Conservation (phyloP, 805 yeast genomes). For the Myxozyma melibiosi region DNA sequence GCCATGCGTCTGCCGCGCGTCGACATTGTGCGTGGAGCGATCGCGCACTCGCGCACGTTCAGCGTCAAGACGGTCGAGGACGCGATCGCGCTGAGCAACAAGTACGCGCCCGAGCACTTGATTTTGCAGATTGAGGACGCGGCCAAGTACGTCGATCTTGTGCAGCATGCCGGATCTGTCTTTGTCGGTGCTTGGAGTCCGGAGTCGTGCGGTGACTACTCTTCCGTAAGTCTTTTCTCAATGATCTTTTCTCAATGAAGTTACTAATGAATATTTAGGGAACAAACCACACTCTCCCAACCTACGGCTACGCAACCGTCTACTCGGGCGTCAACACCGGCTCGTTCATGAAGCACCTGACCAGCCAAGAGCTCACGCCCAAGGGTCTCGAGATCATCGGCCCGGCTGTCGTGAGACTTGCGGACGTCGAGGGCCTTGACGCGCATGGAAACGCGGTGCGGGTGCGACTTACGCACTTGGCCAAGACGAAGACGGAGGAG, state of each 20-base stretch:
- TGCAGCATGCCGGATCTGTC: conserved; percentile 93
- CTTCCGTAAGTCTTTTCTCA: conserved; percentile 41
- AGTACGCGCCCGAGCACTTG: conserved; percentile 97
- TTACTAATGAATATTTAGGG: too few relatives aligned
- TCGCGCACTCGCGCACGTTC: conserved; percentile 85
- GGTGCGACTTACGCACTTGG: conserved; percentile 69
- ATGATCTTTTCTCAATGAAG: not conserved
- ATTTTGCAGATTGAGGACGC: conserved; percentile 89
- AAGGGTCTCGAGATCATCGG: conserved; percentile 88
- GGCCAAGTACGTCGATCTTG: conserved; percentile 63
- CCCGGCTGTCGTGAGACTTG: conserved; percentile 93
- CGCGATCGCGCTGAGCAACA: conserved; percentile 84
- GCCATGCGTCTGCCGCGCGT: conserved; percentile 85
- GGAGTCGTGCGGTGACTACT: conserved; percentile 97
- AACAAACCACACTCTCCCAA: conserved; percentile 97
- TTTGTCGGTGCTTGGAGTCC: conserved; percentile 97
- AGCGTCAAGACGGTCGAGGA: conserved; percentile 68
- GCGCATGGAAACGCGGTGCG: conserved; percentile 97
- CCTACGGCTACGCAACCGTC: conserved; percentile 97
- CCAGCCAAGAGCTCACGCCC: conserved; percentile 86
- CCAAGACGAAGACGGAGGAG: conserved; percentile 3
- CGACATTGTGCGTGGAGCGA: conserved; percentile 88
- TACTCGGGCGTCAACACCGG: conserved; percentile 97
- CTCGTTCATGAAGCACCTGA: conserved; percentile 92
- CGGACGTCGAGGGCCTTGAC: conserved; percentile 94